phyloP scores from a whole-genome alignment of 805 yeast genomes.

The Candida montana region DNA sequence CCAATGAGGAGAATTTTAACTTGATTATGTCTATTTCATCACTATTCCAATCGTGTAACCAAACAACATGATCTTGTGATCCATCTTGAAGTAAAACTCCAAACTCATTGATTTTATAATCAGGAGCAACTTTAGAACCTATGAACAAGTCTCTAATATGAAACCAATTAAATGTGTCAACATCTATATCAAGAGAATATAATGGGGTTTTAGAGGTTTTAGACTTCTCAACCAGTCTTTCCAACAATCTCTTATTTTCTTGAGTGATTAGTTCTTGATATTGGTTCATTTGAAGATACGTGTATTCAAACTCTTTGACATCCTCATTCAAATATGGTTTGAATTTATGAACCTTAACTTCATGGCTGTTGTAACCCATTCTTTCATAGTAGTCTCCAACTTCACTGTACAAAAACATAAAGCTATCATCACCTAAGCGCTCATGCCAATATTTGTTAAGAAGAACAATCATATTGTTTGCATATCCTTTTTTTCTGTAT shows the following conservation, averaged over 20 bases:
- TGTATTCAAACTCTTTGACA: conserved; percentile 15
- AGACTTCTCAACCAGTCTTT: conserved; percentile 16
- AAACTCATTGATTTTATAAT: conserved; percentile 16
- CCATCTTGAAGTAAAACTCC: conserved; percentile 26
- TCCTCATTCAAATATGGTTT: background rate
- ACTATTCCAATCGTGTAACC: conserved; percentile 41
- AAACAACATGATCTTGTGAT: conserved; percentile 32
- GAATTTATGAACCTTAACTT: conserved; percentile 31
- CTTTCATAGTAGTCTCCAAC: conserved; percentile 61
- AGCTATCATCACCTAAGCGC: conserved; percentile 26
- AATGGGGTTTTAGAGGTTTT: conserved; percentile 18
- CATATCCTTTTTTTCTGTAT: conserved; percentile 53
- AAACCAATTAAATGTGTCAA: conserved; percentile 38
- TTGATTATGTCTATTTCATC: conserved; percentile 23
- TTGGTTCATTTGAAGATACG: conserved; percentile 25
- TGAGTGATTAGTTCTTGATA: conserved; percentile 27
- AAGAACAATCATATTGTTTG: conserved; percentile 38
- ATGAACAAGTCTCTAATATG: conserved; percentile 33
- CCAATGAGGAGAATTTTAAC: conserved; percentile 13
- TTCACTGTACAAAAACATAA: conserved; percentile 61
- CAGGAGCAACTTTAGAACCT: conserved; percentile 24
- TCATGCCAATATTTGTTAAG: conserved; percentile 32
- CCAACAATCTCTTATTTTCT: conserved; percentile 22
- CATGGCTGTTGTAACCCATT: conserved; percentile 51
- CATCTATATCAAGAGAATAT: conserved; percentile 32